Conservation (phyloP, 352 stramenopile genomes). For the Globisporangium cylindrosporum region DNA sequence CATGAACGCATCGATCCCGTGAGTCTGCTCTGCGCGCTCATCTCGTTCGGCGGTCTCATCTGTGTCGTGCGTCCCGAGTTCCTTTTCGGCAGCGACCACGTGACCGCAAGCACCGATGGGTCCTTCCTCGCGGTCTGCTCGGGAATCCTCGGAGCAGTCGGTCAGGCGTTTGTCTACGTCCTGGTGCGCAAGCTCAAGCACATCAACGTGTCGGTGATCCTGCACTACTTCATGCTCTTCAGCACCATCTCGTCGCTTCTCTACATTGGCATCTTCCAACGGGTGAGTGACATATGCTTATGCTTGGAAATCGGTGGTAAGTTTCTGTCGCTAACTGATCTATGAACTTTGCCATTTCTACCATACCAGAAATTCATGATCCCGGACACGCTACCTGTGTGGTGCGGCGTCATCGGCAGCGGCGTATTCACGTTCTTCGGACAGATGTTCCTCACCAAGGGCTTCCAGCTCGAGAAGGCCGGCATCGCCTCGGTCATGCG, state of each 20-base stretch:
- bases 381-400: conserved; percentile 34
- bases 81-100: conserved; percentile 34
- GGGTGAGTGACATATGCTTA: conserved; percentile 19
- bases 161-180: conserved; percentile 55
- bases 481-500: conserved; percentile 83
- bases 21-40: conserved; percentile 30
- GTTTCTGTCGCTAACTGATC: neutral
- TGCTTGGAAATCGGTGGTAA: neutral
- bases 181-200: conserved; percentile 45
- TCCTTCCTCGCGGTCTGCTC: conserved; percentile 35
- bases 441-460: conserved; percentile 43
- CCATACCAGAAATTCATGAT: conserved; percentile 31
- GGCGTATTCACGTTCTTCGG: conserved; percentile 69
- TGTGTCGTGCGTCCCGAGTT: conserved; percentile 41
- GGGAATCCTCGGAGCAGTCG: conserved; percentile 36
- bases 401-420: conserved; percentile 44
- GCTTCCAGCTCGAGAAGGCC: conserved; percentile 50
- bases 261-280: conserved; percentile 39
- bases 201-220: conserved; percentile 43
- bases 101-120: conserved; percentile 10
- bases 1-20: conserved; percentile 33
- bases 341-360: neutral
- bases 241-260: conserved; percentile 38
- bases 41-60: conserved; percentile 37
- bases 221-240: conserved; percentile 59